phyloP scores from a whole-genome alignment of 257 asterid species.

The Penstemon eatonii region DNA sequence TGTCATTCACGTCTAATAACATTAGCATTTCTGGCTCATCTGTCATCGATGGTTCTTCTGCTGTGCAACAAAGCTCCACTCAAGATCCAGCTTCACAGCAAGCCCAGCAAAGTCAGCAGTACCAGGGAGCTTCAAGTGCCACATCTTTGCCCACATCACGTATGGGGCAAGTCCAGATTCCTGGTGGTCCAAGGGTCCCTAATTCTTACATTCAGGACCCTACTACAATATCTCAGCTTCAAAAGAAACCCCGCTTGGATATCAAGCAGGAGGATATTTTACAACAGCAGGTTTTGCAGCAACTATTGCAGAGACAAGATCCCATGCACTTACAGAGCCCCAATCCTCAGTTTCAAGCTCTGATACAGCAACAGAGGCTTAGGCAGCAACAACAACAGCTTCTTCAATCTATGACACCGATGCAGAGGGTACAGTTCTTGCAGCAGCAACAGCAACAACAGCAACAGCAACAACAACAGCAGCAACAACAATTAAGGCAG shows the following conservation, averaged over 20 bases:
- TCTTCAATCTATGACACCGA: constrained; percentile 77
- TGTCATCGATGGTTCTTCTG: constrained; percentile 75
- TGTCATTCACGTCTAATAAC: constrained; percentile 91
- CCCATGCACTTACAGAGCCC: constrained; percentile 64
- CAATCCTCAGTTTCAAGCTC: constrained; percentile 77
- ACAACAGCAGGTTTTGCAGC: constrained; percentile 88
- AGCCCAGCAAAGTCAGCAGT: constrained; percentile 59
- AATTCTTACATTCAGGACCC: constrained; percentile 74
- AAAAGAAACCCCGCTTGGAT: constrained; percentile 90
- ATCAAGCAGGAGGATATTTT: constrained; percentile 82
- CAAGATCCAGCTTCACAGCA: constrained; percentile 67
- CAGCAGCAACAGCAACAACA: constrained; percentile 80
- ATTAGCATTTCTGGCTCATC: constrained; percentile 87
- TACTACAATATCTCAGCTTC: constrained; percentile 61
- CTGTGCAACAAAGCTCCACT: constrained; percentile 67
- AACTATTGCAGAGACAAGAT: constrained; percentile 71
- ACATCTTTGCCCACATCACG: constrained; percentile 72
- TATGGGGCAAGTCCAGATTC: constrained; percentile 66
- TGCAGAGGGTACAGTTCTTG: constrained; percentile 78
- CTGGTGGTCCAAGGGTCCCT: constrained; percentile 53
- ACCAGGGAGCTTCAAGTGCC: constrained; percentile 79
- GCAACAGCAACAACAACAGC: constrained; percentile 70
- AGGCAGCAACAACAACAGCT: constrained; percentile 73
- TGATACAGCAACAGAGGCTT: constrained; percentile 82
- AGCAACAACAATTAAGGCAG: constrained; percentile 60